phyloP scores from a whole-genome alignment of 257 asterid species.

The Salvia splendens region DNA sequence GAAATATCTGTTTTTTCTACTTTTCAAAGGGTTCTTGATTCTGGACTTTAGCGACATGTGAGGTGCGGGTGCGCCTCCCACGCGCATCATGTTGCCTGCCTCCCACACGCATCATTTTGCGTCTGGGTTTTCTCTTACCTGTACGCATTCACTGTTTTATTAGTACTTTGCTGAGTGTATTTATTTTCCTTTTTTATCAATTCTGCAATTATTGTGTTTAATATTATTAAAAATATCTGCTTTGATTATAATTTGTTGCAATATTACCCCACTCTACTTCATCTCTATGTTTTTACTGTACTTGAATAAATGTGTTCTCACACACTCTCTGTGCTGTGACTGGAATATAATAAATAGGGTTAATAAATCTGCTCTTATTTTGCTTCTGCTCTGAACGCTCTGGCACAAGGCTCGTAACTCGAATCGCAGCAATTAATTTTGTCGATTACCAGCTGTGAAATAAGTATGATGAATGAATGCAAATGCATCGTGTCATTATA shows the following conservation, averaged over 20 bases:
- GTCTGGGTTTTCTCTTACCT: slow-evolving; percentile 32
- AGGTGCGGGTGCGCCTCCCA: neutral
- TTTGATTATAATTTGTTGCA: neutral
- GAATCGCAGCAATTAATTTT: slow-evolving; percentile 28
- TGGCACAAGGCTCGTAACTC: slow-evolving; percentile 21
- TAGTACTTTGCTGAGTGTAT: slow-evolving; percentile 14
- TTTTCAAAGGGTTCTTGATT: slow-evolving; percentile 41
- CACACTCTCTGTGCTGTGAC: no score
- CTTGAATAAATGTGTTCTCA: neutral
- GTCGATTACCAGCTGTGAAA: slow-evolving; percentile 24
- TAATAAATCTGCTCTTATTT: slow-evolving; percentile 1
- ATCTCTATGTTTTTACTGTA: neutral
- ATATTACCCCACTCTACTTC: no score
- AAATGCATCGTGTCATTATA: neutral
- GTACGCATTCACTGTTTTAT: slow-evolving; percentile 51
- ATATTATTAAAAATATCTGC: slow-evolving; percentile 25
- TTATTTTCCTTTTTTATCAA: slow-evolving; percentile 11
- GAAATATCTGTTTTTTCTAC: slow-evolving; percentile 46
- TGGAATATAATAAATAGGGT: slow-evolving; percentile 11
- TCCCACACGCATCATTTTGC: slow-evolving; percentile 27
- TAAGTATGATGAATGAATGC: slow-evolving; percentile 10
- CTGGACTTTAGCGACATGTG: slow-evolving; percentile 40
- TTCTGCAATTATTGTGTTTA: slow-evolving; percentile 29
- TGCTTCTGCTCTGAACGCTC: neutral
- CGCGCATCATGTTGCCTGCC: slow-evolving; percentile 30